A percentile compares a stretch with the other conserved stretches of the same genome.
Evolutionary conservation across 495 filamentous ascomycete species (phyloP).

Genomic region (Tuber calosporum): DNA sequence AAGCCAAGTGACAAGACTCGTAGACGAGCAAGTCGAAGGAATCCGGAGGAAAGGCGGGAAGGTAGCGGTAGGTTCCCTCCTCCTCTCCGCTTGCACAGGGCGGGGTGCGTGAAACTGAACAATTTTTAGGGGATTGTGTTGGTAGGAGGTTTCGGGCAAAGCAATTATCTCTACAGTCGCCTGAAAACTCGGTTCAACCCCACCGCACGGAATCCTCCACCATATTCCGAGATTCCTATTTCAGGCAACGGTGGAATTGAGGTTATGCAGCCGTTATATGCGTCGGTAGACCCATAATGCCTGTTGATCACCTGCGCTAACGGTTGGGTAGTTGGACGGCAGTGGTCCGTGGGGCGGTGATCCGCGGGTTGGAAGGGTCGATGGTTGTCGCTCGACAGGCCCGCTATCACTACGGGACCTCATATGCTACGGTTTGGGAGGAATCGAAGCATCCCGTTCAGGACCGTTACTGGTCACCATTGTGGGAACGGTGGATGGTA

Average conservation of each 20-base stretch:
- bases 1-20: conserved; percentile 55
- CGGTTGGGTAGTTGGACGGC: conserved; percentile 53
- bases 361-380: conserved; percentile 62
- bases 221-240: conserved; percentile 59
- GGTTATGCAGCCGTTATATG: conserved; percentile 68
- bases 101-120: conserved; percentile 40
- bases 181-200: conserved; percentile 60
- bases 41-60: conserved; percentile 56
- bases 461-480: conserved; percentile 65
- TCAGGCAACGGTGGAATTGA: conserved; percentile 52
- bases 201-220: conserved; percentile 51
- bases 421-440: conserved; percentile 67
- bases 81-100: conserved; percentile 45
- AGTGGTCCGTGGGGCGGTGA: conserved; percentile 61
- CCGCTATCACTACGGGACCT: conserved; percentile 70
- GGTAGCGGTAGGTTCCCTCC: conserved; percentile 50
- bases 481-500: conserved; percentile 78
- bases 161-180: conserved; percentile 59
- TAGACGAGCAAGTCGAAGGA: conserved; percentile 55
- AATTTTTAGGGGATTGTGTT: conserved; percentile 52
- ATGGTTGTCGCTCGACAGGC: conserved; percentile 62
- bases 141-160: conserved; percentile 65
- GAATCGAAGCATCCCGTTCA: conserved; percentile 58
- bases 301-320: not conserved
- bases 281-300: conserved; percentile 32